A percentile compares a stretch with the other conserved stretches of the same genome.
phyloP scores from a whole-genome alignment of 2,329 filamentous ascomycete species.

The Colletotrichum spaethianum region DNA sequence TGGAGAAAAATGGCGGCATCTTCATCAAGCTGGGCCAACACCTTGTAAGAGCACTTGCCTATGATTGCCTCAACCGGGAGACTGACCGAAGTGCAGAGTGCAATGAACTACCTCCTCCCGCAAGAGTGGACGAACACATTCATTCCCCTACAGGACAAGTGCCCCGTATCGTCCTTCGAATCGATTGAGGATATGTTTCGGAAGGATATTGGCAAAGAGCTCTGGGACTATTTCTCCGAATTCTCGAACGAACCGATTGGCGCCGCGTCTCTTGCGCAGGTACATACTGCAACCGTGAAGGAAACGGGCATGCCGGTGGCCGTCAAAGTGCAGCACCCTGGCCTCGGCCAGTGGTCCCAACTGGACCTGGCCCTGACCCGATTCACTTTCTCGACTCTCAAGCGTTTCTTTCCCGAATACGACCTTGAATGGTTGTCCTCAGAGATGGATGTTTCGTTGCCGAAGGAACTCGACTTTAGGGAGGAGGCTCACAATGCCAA shows the following conservation, averaged over 20 bases:
- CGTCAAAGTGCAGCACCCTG: constrained; percentile 96
- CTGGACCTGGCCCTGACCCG: constrained; percentile 89
- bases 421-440: constrained; percentile 95
- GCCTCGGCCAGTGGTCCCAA: constrained; percentile 89
- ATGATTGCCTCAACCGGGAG: background rate
- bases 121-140: constrained; percentile 96
- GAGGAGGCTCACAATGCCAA: constrained; percentile 88
- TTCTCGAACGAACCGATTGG: constrained; percentile 88
- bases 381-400: constrained; percentile 91
- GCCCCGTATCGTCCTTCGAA: constrained; percentile 90
- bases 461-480: constrained; percentile 91
- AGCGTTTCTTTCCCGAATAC: constrained; percentile 96
- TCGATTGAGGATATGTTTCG: constrained; percentile 91
- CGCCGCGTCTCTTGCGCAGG: constrained; percentile 93
- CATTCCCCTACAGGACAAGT: constrained; percentile 95
- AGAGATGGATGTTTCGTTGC: constrained; percentile 93
- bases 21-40: constrained; percentile 99
- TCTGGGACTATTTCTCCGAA: constrained; percentile 88
- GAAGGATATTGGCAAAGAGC: constrained; percentile 82
- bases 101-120: constrained; percentile 94
- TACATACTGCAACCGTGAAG: constrained; percentile 88
- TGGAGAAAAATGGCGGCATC: constrained; percentile 97
- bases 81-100: constrained; percentile 71
- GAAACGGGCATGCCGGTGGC: constrained; percentile 89
- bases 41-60: constrained; percentile 65